phyloP scores from a whole-genome alignment of 169 alveolate genomes.

The Plasmodium sp. region DNA sequence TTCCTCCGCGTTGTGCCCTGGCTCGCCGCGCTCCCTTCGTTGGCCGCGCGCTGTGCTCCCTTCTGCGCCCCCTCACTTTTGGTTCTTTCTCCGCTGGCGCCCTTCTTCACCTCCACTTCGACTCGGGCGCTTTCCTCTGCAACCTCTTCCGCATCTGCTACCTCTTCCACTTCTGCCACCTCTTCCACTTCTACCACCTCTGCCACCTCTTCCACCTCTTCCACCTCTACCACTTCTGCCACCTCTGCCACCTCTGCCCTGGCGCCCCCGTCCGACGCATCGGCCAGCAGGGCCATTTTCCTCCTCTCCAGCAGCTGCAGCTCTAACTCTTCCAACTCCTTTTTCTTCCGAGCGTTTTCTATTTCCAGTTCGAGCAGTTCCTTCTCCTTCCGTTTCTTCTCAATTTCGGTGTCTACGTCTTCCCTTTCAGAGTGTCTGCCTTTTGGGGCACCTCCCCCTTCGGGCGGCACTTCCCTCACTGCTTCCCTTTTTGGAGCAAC shows the following conservation, averaged over 20 bases:
- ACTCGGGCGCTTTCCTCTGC: not conserved
- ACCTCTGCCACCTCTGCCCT: not conserved
- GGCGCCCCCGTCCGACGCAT: not conserved
- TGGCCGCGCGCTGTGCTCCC: not conserved
- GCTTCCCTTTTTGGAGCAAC: not conserved
- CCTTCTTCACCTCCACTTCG: not conserved
- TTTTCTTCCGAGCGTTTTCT: slow-evolving; percentile 32
- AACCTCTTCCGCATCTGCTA: not conserved
- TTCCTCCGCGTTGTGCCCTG: not conserved
- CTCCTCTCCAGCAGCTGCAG: slow-evolving; percentile 46
- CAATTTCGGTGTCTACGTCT: slow-evolving; percentile 4
- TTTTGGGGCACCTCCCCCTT: not conserved
- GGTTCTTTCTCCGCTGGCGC: not conserved
- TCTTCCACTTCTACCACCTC: not conserved
- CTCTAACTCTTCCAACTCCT: slow-evolving; percentile 58
- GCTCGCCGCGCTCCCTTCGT: not conserved
- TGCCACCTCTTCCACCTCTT: not conserved
- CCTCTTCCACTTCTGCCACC: not conserved
- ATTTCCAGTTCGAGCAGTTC: slow-evolving; percentile 55
- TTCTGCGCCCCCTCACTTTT: not conserved
- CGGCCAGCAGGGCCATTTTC: slow-evolving; percentile 4
- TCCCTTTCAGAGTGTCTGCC: not conserved
- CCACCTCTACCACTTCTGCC: not conserved
- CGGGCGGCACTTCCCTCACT: not conserved
- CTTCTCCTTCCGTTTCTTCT: slow-evolving; percentile 31